Base-by-base conservation (phyloP, 176 grass and related monocot species). In the Secale cereale region DNA sequence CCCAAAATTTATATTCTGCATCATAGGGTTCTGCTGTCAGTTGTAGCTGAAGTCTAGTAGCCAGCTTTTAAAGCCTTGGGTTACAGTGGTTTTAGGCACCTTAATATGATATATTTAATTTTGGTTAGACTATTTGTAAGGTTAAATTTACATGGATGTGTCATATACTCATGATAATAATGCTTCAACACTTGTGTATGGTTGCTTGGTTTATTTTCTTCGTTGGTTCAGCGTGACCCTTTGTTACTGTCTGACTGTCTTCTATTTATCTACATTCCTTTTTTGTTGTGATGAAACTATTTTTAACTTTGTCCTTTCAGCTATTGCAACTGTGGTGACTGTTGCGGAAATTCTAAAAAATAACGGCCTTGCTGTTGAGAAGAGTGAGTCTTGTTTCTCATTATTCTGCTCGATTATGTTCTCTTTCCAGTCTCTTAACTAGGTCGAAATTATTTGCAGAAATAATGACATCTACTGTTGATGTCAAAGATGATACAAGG, bases 321-420 rank as follows among this genome's bases (percentile, higher is more conserved):
- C 89, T 56, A 98, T 98, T 83, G 91, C 95, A 60, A 93, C 93
- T 67, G 91, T 98, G 3, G 95, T 98, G 37, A 95, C 95, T 3
- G 86, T 97, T 39, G 86, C 95, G 10, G 92, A 97, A 83, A 97
- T 97, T 90, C 88, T 97, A 41, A 94, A 97, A 83, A 97, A 94
- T 78, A 97, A 97, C 6, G 92, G 92, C 14, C 92, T 97, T 74
- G 95, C 95, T 69, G 70, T 97, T 16, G 95, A 92, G 84, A 94
- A 94, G 85, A 97, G 95, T 97, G 76, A 91, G 85, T 82, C 32
- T 30, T 86, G 9, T 28, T 74, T 84, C 66, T 43, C 31, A 1
- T 74, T 25, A 37, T 76, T 66, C 85, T 57, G 27, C 37, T 36
- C 15, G 60, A n/a, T 86, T 15, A 0, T 5, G 19, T 63, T 39